These are phyloP conservation scores for Aspergillus pseudonomiae DNA, from an alignment of 2,329 filamentous ascomycete species.

Conservation along the genomic window DNA sequence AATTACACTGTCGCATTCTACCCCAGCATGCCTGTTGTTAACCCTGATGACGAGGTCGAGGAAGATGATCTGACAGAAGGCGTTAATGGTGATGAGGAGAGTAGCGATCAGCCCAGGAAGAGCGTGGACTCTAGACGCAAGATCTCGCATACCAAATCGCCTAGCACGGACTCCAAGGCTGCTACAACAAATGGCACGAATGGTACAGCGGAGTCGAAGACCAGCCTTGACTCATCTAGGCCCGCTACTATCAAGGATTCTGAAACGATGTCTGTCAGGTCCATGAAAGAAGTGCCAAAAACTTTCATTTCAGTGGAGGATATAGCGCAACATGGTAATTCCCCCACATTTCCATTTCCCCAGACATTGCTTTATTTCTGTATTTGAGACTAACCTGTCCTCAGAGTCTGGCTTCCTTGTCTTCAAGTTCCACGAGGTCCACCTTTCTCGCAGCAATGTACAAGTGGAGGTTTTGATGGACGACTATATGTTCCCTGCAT, in stretches of 20 bases:
- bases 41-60: constrained; percentile 72
- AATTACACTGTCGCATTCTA: constrained; percentile 88
- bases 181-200: constrained; percentile 44
- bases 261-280: constrained; percentile 49
- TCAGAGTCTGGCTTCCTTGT: constrained; percentile 87
- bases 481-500: constrained; percentile 90
- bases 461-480: constrained; percentile 90
- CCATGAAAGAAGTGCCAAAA: constrained; percentile 67
- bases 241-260: constrained; percentile 46
- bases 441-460: constrained; percentile 74
- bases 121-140: constrained; percentile 35
- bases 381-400: constrained; percentile 2
- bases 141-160: constrained; percentile 30
- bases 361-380: not conserved
- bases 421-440: constrained; percentile 89
- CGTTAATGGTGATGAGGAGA: constrained; percentile 25
- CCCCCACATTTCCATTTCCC: not conserved
- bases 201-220: constrained; percentile 21
- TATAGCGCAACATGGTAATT: constrained; percentile 71
- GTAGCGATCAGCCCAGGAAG: constrained; percentile 26
- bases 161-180: constrained; percentile 34
- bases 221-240: constrained; percentile 42
- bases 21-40: constrained; percentile 81
- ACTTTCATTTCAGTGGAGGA: constrained; percentile 78
- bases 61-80: constrained; percentile 52